phyloP scores from a whole-genome alignment of 805 yeast genomes.

The Kodamaea jinghongensis region DNA sequence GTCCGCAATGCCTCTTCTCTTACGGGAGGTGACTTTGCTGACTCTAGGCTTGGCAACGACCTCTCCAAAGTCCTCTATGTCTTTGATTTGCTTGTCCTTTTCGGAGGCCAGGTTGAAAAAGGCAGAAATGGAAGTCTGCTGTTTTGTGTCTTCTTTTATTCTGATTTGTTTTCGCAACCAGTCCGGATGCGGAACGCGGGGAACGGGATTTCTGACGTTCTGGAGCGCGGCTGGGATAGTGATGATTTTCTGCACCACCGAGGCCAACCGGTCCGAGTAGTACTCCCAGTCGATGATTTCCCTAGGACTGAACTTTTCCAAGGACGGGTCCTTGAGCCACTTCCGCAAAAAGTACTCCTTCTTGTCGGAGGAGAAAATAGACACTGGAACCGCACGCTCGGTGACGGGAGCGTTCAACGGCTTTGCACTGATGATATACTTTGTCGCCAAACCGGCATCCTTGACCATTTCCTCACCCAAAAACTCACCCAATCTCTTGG shows the following conservation, averaged over 20 bases:
- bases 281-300: conserved; percentile 91
- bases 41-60: conserved; percentile 31
- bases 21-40: conserved; percentile 47
- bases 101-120: conserved; percentile 52
- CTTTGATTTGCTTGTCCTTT: conserved; percentile 41
- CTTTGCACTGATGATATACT: conserved; percentile 80
- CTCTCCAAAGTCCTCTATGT: conserved; percentile 72
- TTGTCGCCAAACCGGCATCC: conserved; percentile 94
- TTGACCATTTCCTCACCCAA: conserved; percentile 95
- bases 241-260: conserved; percentile 90
- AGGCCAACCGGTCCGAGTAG: conserved; percentile 84
- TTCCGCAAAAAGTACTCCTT: conserved; percentile 73
- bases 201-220: conserved; percentile 85
- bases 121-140: conserved; percentile 62
- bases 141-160: conserved; percentile 59
- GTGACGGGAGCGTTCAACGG: conserved; percentile 90
- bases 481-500: conserved; percentile 88
- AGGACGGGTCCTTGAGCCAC: conserved; percentile 80
- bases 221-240: conserved; percentile 98
- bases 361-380: conserved; percentile 88
- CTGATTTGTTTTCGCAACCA: conserved; percentile 76
- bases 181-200: conserved; percentile 89
- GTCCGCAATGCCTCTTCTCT: conserved; percentile 31
- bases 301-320: conserved; percentile 83
- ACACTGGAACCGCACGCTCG: conserved; percentile 95